These are phyloP conservation scores for Acer saccharum DNA, from an alignment of 345 rosid species.

Conservation along the genomic window DNA sequence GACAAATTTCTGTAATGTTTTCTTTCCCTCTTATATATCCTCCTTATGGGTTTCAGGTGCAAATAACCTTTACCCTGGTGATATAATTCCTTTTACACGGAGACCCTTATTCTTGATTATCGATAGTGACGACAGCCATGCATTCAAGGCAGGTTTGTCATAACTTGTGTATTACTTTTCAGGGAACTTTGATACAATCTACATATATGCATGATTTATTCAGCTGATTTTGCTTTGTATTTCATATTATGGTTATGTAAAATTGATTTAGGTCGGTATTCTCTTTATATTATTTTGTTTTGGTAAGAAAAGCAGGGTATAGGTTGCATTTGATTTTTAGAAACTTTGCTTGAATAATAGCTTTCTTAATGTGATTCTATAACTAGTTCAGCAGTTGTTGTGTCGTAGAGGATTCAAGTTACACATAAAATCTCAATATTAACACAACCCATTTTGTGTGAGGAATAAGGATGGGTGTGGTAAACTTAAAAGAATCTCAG, in stretches of 20 bases:
- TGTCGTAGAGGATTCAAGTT: not conserved
- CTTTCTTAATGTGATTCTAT: not conserved
- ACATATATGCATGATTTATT: not conserved
- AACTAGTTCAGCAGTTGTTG: not conserved
- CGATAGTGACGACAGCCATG: conserved; percentile 96
- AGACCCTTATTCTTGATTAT: conserved; percentile 91
- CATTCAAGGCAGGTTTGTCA: conserved; percentile 99
- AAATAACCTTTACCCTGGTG: conserved; percentile 83
- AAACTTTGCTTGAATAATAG: not conserved
- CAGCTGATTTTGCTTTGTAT: not conserved
- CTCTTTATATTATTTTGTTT: not conserved
- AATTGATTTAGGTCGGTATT: not conserved
- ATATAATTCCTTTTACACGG: conserved; percentile 92
- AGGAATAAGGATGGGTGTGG: not conserved
- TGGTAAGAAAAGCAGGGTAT: not conserved
- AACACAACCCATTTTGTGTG: not conserved
- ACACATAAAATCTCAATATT: not conserved
- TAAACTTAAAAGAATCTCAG: not conserved
- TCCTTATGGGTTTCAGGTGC: conserved; percentile 51
- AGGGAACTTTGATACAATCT: conserved; percentile 15
- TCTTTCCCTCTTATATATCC: not conserved
- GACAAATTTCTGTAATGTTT: not conserved
- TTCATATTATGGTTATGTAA: not conserved
- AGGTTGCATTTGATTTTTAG: not conserved
- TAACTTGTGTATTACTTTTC: conserved; percentile 48